Conservation (phyloP, 2,329 filamentous ascomycete genomes). For the Coniochaeta ligniaria region DNA sequence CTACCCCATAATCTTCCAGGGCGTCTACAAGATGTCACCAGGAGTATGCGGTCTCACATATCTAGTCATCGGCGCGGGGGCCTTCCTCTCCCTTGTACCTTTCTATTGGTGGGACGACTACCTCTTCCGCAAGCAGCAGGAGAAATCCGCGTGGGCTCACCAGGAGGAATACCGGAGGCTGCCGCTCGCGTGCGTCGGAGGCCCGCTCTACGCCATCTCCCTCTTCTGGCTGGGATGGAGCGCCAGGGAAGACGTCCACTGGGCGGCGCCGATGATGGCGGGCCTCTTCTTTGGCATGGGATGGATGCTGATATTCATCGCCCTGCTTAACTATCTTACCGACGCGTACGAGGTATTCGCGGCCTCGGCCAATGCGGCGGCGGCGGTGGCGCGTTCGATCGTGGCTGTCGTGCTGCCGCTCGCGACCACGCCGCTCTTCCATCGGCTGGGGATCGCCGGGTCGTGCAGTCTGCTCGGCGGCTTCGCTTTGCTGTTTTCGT, state of each 20-base stretch:
- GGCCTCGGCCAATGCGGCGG: conserved; percentile 46
- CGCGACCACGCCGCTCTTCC: conserved; percentile 43
- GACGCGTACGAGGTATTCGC: conserved; percentile 63
- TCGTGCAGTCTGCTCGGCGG: conserved; percentile 47
- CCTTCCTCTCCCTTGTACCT: conserved; percentile 47
- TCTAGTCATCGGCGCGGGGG: conserved; percentile 60
- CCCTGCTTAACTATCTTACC: conserved; percentile 56
- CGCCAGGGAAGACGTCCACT: conserved; percentile 37
- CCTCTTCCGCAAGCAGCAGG: conserved; percentile 42
- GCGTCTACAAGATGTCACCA: conserved; percentile 54
- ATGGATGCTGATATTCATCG: conserved; percentile 57
- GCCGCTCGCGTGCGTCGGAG: conserved; percentile 64
- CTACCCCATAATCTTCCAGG: conserved; percentile 62
- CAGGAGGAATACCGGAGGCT: conserved; percentile 63
- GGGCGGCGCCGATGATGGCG: conserved; percentile 50
- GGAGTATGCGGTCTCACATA: conserved; percentile 62
- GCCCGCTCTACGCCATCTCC: conserved; percentile 51
- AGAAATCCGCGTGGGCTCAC: conserved; percentile 47
- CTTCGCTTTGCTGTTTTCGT: conserved; percentile 40
- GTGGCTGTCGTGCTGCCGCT: conserved; percentile 51
- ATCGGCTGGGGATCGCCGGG: conserved; percentile 35
- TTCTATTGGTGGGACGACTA: conserved; percentile 60
- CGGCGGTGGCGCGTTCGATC: conserved; percentile 39
- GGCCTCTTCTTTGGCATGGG: conserved; percentile 56
- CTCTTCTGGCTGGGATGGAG: conserved; percentile 59